Base-by-base conservation (phyloP, 768 basidiomycete genomes). In the Xanthoconium purpureum region DNA sequence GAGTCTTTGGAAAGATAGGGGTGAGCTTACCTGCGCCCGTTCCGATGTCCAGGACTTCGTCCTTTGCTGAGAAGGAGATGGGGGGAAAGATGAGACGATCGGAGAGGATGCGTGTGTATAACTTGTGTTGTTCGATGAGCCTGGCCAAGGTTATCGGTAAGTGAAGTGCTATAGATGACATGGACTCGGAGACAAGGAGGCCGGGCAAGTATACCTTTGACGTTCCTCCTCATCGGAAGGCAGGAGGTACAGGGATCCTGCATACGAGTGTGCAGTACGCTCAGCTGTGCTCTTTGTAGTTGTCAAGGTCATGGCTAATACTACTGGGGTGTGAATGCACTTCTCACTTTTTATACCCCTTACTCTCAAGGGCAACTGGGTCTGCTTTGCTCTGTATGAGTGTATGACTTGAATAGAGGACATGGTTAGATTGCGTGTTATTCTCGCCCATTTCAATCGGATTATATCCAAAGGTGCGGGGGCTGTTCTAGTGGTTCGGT, bases 161-260 rank as follows among this genome's bases (percentile, higher is more conserved):
- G 55, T 45, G 1, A 5, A 0, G n/a, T 10, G 11, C 33, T 30
- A 28, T 11, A 11, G 10, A 11, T n/a, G 18, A 37, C 11, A 7
- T 24, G 24, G 24, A 24, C 24, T 24, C 24, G 24, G 24, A 24
- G 24, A 24, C 24, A 18, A 33, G 30, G 12, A 6, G 33, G 33
- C 33, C 2, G 4, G 18, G 20, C 1, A 20, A 14, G 5, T 30
- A 20, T 45, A 68, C 66, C 64, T 69, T 42, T 63, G 44, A 15
- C 64, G 59, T 43, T 71, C 68, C 44, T 64, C 56, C 14, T 69
- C 66, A 5, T 69, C 66, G 6, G 61, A 64, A 18, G 68, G 69
- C 3, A 69, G 56, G 17, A 69, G 44, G 40, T 71, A 71, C 0
- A 60, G 49, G 24, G 60, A 46, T 29, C 66, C 66, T 10, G 54